These are phyloP conservation scores for Neofusicoccum cordaticola DNA, from an alignment of 2,329 filamentous ascomycete genomes.

Conservation along the genomic window DNA sequence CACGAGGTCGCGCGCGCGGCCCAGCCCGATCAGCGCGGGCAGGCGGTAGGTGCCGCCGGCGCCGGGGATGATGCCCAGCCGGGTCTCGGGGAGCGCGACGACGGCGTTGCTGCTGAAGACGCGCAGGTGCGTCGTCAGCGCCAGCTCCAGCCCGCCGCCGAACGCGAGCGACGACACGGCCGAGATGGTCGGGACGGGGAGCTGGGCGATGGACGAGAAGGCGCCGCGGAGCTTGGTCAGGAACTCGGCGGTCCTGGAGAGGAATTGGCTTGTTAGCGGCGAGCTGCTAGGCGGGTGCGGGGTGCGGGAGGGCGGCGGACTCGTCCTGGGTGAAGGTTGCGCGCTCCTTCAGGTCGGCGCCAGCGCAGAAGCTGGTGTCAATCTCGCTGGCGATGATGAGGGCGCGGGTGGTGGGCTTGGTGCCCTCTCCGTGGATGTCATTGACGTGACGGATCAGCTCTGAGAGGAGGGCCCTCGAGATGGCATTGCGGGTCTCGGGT, in stretches of 20 bases:
- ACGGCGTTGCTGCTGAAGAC: constrained; percentile 76
- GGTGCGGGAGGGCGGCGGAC: constrained; percentile 49
- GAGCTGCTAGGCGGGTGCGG: neutral
- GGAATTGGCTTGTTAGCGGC: neutral
- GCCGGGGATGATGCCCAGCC: constrained; percentile 90
- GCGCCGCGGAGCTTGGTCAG: constrained; percentile 73
- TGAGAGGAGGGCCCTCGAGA: constrained; percentile 74
- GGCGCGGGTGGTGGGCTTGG: constrained; percentile 65
- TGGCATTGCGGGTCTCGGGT: constrained; percentile 81
- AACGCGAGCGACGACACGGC: constrained; percentile 83
- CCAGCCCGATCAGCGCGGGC: constrained; percentile 73
- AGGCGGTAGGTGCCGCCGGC: constrained; percentile 90
- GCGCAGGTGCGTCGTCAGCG: constrained; percentile 83
- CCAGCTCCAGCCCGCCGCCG: constrained; percentile 90
- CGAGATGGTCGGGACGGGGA: constrained; percentile 86
- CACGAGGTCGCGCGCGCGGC: constrained; percentile 83
- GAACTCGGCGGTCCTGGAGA: constrained; percentile 70
- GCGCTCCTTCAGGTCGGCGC: constrained; percentile 90
- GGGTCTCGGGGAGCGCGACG: constrained; percentile 85
- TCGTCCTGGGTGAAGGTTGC: constrained; percentile 72
- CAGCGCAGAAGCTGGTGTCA: constrained; percentile 88
- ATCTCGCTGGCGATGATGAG: constrained; percentile 80
- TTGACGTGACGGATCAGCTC: constrained; percentile 71
- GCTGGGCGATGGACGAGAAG: constrained; percentile 66
- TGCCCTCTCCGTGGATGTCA: constrained; percentile 61